phyloP scores from a whole-genome alignment of 805 yeast genomes.

The Saccharomycopsis sp. region DNA sequence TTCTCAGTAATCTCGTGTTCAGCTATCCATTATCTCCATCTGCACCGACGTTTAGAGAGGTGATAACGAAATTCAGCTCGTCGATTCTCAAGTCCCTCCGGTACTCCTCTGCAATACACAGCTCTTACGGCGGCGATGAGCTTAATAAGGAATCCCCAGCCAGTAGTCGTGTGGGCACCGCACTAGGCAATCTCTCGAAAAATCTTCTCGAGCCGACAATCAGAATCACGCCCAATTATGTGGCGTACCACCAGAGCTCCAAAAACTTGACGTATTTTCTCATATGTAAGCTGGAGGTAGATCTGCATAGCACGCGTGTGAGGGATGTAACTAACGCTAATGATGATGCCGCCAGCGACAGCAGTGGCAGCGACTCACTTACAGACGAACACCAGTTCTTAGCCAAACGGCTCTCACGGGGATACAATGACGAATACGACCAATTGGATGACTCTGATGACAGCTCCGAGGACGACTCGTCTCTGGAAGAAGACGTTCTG shows the following conservation, averaged over 20 bases:
- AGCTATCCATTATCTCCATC: constrained; percentile 32
- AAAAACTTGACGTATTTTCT: constrained; percentile 10
- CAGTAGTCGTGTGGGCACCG: constrained; percentile 21
- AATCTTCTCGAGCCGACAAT: constrained; percentile 5
- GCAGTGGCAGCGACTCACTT: constrained; percentile 19
- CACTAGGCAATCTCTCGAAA: constrained; percentile 16
- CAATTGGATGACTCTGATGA: background rate
- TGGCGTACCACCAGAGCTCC: constrained; percentile 11
- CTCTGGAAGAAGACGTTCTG: background rate
- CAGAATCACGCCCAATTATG: constrained; percentile 2
- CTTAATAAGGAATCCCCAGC: constrained; percentile 20
- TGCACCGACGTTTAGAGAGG: constrained; percentile 29
- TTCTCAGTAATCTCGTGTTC: constrained; percentile 32
- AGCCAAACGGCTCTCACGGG: background rate
- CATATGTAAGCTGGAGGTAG: constrained; percentile 5
- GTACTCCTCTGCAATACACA: background rate
- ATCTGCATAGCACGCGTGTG: constrained; percentile 1
- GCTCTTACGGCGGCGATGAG: constrained; percentile 17
- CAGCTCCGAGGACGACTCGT: background rate
- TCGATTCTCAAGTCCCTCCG: constrained; percentile 21
- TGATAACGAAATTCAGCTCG: constrained; percentile 24
- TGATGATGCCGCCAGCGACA: background rate
- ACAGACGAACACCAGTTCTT: constrained; percentile 14
- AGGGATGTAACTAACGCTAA: background rate
- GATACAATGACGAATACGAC: constrained; percentile 8